phyloP scores from a whole-genome alignment of 352 stramenopile species.

The Phytophthora fragariae region DNA sequence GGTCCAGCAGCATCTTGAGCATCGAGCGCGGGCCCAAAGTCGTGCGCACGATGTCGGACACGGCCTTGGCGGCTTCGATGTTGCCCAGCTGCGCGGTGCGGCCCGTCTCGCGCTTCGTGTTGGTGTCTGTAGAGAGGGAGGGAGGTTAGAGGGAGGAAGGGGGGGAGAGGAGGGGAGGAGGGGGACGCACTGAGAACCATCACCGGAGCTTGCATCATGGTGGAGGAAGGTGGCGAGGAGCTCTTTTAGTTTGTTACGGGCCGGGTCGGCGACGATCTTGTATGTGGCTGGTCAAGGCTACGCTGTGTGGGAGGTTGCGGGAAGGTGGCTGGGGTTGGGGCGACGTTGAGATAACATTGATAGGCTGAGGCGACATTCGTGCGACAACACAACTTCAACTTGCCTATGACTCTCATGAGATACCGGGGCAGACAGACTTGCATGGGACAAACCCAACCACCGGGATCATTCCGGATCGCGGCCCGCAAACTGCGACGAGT shows the following conservation, averaged over 20 bases:
- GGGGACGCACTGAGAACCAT: conserved; percentile 95
- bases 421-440: no score
- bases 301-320: neutral
- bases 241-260: neutral
- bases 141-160: neutral
- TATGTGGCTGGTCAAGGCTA: conserved; percentile 28
- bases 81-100: conserved; percentile 98
- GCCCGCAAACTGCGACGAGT: conserved; percentile 16
- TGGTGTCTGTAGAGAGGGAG: conserved; percentile 79
- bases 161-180: neutral
- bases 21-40: conserved; percentile 98
- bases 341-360: neutral
- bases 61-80: conserved; percentile 97
- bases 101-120: conserved; percentile 98
- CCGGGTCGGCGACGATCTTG: conserved; percentile 22
- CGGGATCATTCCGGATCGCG: conserved; percentile 26
- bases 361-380: no score
- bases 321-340: neutral
- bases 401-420: neutral
- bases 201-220: conserved; percentile 92
- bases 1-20: conserved; percentile 99
- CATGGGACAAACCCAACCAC: neutral
- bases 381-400: neutral
- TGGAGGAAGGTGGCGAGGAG: conserved; percentile 12
- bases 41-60: conserved; percentile 98